phyloP scores from a whole-genome alignment of 208 protist genomes.

The Balamuthia mandrillaris region DNA sequence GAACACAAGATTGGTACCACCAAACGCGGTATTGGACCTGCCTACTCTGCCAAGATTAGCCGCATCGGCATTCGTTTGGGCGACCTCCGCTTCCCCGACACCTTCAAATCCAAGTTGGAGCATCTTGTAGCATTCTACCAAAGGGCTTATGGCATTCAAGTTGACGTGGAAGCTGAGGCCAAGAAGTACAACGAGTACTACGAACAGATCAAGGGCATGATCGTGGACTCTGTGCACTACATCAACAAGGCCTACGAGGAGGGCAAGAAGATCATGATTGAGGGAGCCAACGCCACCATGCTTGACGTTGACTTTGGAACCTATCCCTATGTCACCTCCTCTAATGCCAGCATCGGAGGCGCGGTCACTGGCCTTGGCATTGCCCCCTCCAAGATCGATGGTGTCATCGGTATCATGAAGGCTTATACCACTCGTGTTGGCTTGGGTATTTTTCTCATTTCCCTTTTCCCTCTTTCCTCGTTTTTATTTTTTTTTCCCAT shows the following conservation, averaged over 20 bases:
- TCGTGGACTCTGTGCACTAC: constrained; percentile 63
- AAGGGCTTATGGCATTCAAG: neutral
- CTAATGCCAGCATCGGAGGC: constrained; percentile 55
- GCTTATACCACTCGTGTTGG: constrained; percentile 79
- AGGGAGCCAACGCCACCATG: constrained; percentile 74
- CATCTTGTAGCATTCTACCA: constrained; percentile 22
- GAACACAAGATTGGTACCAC: constrained; percentile 57
- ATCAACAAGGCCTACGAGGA: constrained; percentile 49
- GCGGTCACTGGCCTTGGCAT: constrained; percentile 66
- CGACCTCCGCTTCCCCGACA: constrained; percentile 58
- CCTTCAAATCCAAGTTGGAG: constrained; percentile 57
- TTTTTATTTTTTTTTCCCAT: neutral
- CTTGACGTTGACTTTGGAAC: constrained; percentile 80
- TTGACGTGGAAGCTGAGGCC: constrained; percentile 62
- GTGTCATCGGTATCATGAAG: constrained; percentile 75
- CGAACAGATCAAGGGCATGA: constrained; percentile 34
- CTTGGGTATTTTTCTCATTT: constrained; percentile 24
- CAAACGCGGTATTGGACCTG: constrained; percentile 64
- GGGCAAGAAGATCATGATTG: constrained; percentile 42
- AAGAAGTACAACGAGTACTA: constrained; percentile 52
- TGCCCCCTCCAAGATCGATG: constrained; percentile 60
- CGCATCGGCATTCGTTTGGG: constrained; percentile 57
- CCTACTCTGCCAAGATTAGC: constrained; percentile 57
- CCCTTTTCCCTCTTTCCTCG: no score
- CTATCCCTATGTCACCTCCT: constrained; percentile 80